Evolutionary conservation across 2,329 filamentous ascomycete species (phyloP), one percentile per base, ranked within the genome.

Genomic region (Colletotrichum cordylinicola): DNA sequence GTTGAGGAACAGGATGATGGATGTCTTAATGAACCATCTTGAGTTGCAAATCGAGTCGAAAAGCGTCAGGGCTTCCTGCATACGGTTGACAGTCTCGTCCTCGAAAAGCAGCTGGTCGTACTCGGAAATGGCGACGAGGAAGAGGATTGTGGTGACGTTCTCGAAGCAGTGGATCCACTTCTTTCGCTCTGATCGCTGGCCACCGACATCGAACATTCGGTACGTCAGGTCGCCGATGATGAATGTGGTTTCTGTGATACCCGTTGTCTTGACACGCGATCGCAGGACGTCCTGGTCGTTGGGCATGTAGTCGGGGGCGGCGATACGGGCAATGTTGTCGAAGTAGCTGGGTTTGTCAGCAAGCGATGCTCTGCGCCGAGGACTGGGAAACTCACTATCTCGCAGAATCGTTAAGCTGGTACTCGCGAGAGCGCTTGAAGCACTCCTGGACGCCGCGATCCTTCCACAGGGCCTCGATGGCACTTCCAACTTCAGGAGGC

Each of bases 111-210:
- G 90, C 88, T 98, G 96, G 84, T 98, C 96, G 89, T 98, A 98
- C 86, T 98, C 96, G 80, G 96, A 98, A 81, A 98, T 98, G 86
- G 96, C 96, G 79, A 98, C 96, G 72, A 98, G 88, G 93, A 98
- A 98, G 52, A 98, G 94, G 80, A 98, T 98, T 12, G 96, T 98
- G 10, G 96, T 98, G 82, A 98, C 96, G 82, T 98, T 98, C 89
- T 98, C 96, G 86, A 98, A 98, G 88, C 96, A 98, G 89, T 98
- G 96, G 81, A 98, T 98, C 96, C 96, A 98, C 92, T 98, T 98
- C 94, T 98, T 98, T 84, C 96, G 93, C 87, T 98, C 96, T 8
- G 95, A 98, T 84, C 96, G 92, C 87, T 98, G 96, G 79, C 96
- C 96, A 90, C 96, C 96, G 61, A 98, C 96, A 82, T 98, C 96